Evolutionary conservation across 2,329 filamentous ascomycete species (phyloP).

Genomic region (Rhexocercosporidium sp.): DNA sequence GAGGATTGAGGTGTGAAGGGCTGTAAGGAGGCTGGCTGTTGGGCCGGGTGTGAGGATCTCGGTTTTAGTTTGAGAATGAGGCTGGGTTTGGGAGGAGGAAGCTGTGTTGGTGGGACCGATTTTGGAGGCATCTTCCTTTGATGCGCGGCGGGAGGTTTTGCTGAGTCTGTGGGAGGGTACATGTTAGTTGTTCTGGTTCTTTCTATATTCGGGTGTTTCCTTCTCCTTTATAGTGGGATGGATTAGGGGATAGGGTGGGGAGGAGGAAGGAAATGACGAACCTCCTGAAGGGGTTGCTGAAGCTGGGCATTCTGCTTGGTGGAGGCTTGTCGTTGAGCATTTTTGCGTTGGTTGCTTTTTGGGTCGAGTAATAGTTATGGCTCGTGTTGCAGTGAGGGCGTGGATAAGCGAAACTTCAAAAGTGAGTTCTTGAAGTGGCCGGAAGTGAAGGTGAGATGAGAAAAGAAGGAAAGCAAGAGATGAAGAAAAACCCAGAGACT

Average conservation of each 20-base stretch:
- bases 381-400: neutral
- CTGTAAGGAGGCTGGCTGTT: neutral
- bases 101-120: neutral
- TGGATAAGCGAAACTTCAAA: neutral
- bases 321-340: neutral
- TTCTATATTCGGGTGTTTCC: neutral
- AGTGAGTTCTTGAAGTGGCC: neutral
- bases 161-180: neutral
- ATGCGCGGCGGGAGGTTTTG: neutral
- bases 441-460: neutral
- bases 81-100: neutral
- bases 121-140: neutral
- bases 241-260: neutral
- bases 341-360: neutral
- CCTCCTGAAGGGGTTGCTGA: constrained; percentile 1
- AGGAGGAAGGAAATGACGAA: neutral
- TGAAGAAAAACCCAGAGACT: neutral
- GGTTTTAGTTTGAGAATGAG: neutral
- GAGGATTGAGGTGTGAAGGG: neutral
- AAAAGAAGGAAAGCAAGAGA: neutral
- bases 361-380: neutral
- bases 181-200: neutral
- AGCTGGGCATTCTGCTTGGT: neutral
- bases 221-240: no score
- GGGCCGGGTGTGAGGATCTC: neutral